Evolutionary conservation across 108 stramenopile genomes (phyloP), one percentile per base, ranked within the genome.

Genomic region (Nannochloropsis salina): DNA sequence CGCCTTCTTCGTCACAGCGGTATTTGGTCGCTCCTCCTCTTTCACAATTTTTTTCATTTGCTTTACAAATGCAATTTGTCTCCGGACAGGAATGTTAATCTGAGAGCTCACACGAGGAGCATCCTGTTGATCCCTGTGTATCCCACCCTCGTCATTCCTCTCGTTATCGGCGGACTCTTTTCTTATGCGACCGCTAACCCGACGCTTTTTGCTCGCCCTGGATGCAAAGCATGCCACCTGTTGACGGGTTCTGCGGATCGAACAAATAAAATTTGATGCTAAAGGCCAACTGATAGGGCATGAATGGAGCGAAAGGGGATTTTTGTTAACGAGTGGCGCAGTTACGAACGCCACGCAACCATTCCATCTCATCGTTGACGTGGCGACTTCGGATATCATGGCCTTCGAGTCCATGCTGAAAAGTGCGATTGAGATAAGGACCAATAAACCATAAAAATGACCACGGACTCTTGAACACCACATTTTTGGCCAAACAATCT

Each of bases 11-110:
- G 61, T n/a, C 61, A 74, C 61, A n/a, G 15, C 61, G 31, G 31
- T 31, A n/a, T 74, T 74, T 15, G 61, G 61, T 74, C 61, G 15
- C 61, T 74, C 61, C 61, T 74, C 61, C 4, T 15, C 61, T 74
- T 74, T 74, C 61, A 74, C n/a, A n/a, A 74, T 15, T n/a, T 74
- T 74, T 74, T 74, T 74, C 61, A 74, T 74, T 74, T 74, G 61
- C 61, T 74, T 74, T 2, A 74, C 61, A 6, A 74, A 74, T n/a
- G 61, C 61, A n/a, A 74, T 74, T n/a, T 74, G 61, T n/a, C 61
- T 15, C n/a, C 61, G 15, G 61, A 74, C 61, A n/a, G 61, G 61
- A n/a, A 74, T 74, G n/a, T 74, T 74, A n/a, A 74, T 74, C n/a
- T 74, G 61, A 6, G 61, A 74, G 2, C 20, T n/a, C 20, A 74